A percentile compares a stretch with the other conserved stretches of the same genome.
These are phyloP conservation scores for Selaginella moellendorffii DNA, from an alignment of 75 land plant genomes.

Conservation along the genomic window DNA sequence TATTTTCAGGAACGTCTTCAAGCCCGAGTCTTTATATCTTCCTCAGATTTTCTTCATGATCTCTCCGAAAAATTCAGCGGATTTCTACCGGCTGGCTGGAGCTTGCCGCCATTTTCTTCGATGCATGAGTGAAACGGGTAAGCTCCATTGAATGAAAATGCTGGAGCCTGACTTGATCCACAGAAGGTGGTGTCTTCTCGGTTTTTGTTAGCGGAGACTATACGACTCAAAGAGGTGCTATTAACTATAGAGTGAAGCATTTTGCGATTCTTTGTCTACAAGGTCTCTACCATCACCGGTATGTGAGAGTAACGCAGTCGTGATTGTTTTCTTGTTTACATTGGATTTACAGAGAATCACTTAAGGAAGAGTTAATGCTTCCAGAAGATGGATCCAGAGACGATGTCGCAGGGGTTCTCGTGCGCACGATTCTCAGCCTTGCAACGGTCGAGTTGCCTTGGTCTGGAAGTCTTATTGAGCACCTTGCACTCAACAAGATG, in stretches of 20 bases:
- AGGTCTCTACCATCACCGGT: constrained; percentile 59
- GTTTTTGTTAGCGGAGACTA: constrained; percentile 36
- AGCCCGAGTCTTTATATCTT: constrained; percentile 55
- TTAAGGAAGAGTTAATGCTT: constrained; percentile 16
- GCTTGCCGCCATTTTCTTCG: constrained; percentile 44
- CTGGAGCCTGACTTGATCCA: neutral
- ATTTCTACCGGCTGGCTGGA: constrained; percentile 47
- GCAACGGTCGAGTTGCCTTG: constrained; percentile 46
- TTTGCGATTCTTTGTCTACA: constrained; percentile 46
- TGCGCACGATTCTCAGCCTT: constrained; percentile 39
- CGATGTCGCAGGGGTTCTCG: constrained; percentile 29
- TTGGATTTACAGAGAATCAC: neutral
- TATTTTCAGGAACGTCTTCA: constrained; percentile 54
- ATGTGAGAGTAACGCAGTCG: neutral
- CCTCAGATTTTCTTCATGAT: constrained; percentile 73
- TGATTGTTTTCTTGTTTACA: neutral
- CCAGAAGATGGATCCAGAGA: constrained; percentile 16
- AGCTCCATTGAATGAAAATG: constrained; percentile 5
- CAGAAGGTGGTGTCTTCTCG: constrained; percentile 37
- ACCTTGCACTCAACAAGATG: constrained; percentile 34
- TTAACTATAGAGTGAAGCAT: constrained; percentile 41
- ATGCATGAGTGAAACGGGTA: constrained; percentile 14
- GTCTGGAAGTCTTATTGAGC: constrained; percentile 42
- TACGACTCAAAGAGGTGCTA: constrained; percentile 17
- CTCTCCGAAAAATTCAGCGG: constrained; percentile 33